Evolutionary conservation across 2,329 filamentous ascomycete genomes (phyloP), one percentile per base, ranked within the genome.

Genomic region (Paracoccidioides brasiliensis): DNA sequence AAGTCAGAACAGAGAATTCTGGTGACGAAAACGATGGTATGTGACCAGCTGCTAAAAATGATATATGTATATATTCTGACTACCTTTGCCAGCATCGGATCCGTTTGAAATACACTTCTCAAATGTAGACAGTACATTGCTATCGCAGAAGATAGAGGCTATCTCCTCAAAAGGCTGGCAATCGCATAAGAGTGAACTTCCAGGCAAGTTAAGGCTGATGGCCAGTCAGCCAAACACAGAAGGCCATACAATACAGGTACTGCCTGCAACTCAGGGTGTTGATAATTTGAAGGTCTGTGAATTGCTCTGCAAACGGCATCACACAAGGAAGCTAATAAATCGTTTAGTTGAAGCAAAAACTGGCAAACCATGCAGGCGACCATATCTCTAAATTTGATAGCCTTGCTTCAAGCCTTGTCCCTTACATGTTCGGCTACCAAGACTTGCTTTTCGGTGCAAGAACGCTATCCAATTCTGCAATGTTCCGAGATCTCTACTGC

Each of bases 91-190:
- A 59, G 68, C 73, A 33, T 72, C 71, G 4, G 87, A 95, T 67
- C 85, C 88, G 0, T 96, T 94, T 64, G 86, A 93, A 60, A 72
- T 75, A 6, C 91, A 96, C 70, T 95, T 94, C 67, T 80, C 82
- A 38, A 77, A 77, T 44, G 81, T 83, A 0, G 79, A 90, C 48
- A 80, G 86, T 51, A 75, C 78, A 5, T 70, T 78, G 44, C 71
- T 89, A 6, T 72, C 77, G 1, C 71, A 73, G 61, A 79, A 71
- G 40, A 64, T 80, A 40, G 70, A 77, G 57, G 69, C 73, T 22
- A 71, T 76, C 35, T 65, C 71, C 5, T 66, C 71, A 9, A 76
- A 75, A 46, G 70, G 76, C 58, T 82, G 78, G 80, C 66, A 66
- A 5, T 69, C 66, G 9, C 67, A 68, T 35, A 77, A 72, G 57